Evolutionary conservation across 108 stramenopile species (phyloP), one percentile per base, ranked within the genome.

Genomic region (Pseudonitzschia pungens): DNA sequence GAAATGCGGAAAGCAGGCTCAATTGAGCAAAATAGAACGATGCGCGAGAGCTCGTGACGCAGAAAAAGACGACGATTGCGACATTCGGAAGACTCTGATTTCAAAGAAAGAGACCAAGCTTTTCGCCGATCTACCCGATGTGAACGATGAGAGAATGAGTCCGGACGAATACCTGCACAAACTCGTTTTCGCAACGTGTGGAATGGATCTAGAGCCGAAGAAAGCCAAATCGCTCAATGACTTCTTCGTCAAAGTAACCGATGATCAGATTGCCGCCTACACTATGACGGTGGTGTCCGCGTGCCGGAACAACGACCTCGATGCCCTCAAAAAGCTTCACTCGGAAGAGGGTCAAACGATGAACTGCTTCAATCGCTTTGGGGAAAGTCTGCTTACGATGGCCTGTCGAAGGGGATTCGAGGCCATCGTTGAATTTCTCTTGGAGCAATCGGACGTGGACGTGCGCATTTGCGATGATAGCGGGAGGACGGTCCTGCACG

Each of bases 401-500:
- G 92, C 92, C 24, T 94, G 96, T 75, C 85, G 93, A 10, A 80
- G 93, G 12, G 87, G 89, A 14, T 87, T 81, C 59, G 71, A 70
- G 4, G 62, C 78, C 20, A 82, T 89, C 28, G 88, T 85, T 20
- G 65, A 79, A 18, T 92, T 84, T 77, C 80, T 95, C 10, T 58
- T 95, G 31, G 45, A 83, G 12, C 83, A 86, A 43, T 70, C 77
- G 11, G 59, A 74, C 12, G 77, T 90, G 18, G 70, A 65, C 26
- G 81, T 88, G 15, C 73, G 85, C 2, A 82, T 90, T 40, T 53
- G 81, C 32, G 96, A 96, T 80, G 96, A 96, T 70, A 90, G 82
- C 62, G 96, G 96, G 21, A 77, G 93, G 10, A 96, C 89, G 24
- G 90, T 92, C 24, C 71, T 96, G 28, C 96, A 96, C 71, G 96